These are phyloP conservation scores for Hirsutella minnesotensis DNA, from an alignment of 2,329 filamentous ascomycete species.

Conservation along the genomic window DNA sequence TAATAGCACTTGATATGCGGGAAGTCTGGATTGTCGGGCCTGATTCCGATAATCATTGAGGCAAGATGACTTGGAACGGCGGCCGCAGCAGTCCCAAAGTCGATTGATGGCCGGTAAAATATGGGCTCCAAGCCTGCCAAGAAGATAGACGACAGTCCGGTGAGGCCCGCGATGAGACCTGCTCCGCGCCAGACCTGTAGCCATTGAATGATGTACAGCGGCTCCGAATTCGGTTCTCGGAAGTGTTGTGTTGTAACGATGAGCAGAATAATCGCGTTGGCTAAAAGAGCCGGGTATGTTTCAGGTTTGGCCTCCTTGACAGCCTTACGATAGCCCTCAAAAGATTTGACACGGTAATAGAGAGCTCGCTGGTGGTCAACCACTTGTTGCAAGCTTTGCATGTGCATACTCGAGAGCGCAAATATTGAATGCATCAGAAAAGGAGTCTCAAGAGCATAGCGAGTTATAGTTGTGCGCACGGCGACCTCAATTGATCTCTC, in stretches of 20 bases:
- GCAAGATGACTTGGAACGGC: slow-evolving; percentile 36
- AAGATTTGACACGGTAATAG: slow-evolving; percentile 35
- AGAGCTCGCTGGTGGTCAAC: slow-evolving; percentile 27
- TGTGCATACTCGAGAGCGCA: slow-evolving; percentile 36
- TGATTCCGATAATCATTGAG: slow-evolving; percentile 35
- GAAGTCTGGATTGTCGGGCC: slow-evolving; percentile 27
- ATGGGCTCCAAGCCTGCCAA: slow-evolving; percentile 33
- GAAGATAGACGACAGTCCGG: slow-evolving; percentile 14
- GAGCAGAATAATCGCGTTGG: slow-evolving; percentile 38
- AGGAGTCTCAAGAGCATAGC: slow-evolving; percentile 36
- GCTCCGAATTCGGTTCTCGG: slow-evolving; percentile 23
- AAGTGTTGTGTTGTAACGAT: slow-evolving; percentile 33
- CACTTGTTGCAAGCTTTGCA: slow-evolving; percentile 27
- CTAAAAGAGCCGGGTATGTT: slow-evolving; percentile 37
- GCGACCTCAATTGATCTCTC: slow-evolving; percentile 26
- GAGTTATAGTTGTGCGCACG: slow-evolving; percentile 33
- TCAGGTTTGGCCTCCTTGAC: slow-evolving; percentile 32
- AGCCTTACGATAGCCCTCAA: slow-evolving; percentile 39
- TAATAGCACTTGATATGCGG: slow-evolving; percentile 23
- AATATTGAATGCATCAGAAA: slow-evolving; percentile 46
- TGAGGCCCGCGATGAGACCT: slow-evolving; percentile 31
- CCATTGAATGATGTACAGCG: slow-evolving; percentile 43
- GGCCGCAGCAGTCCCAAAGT: slow-evolving; percentile 27
- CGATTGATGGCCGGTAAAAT: slow-evolving; percentile 36
- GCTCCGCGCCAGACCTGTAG: slow-evolving; percentile 43